These are phyloP conservation scores for Suhomyces bolitotheri DNA, from an alignment of 1,139 yeast genomes.

Conservation along the genomic window DNA sequence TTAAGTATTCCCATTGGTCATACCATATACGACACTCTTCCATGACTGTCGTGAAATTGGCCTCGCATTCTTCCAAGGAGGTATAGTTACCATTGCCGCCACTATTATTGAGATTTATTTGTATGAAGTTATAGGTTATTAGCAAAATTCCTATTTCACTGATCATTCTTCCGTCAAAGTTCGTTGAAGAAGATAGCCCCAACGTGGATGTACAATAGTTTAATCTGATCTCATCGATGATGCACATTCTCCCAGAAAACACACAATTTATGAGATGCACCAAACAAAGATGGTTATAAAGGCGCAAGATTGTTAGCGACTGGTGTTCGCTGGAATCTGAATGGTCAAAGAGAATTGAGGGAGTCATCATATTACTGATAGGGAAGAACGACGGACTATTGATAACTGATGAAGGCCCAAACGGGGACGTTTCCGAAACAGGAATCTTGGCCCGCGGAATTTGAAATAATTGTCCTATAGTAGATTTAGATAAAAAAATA, in stretches of 20 bases:
- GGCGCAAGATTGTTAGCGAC: constrained; percentile 53
- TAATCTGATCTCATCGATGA: constrained; percentile 65
- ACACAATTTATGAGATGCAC: constrained; percentile 71
- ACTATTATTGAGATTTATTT: constrained; percentile 32
- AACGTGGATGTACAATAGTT: constrained; percentile 63
- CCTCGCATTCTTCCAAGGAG: constrained; percentile 26
- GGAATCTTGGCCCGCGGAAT: background rate
- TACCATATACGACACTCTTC: constrained; percentile 58
- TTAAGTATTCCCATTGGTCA: constrained; percentile 69
- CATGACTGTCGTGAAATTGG: constrained; percentile 25
- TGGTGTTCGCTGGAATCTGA: constrained; percentile 47
- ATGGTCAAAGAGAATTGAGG: constrained; percentile 33
- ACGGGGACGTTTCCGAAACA: background rate
- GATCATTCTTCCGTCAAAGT: constrained; percentile 82
- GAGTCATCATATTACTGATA: constrained; percentile 1
- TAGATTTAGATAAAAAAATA: constrained; percentile 51
- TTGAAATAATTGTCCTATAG: constrained; percentile 32
- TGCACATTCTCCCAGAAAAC: constrained; percentile 71
- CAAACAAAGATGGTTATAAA: constrained; percentile 73
- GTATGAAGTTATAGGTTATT: constrained; percentile 62
- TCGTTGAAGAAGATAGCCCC: constrained; percentile 65
- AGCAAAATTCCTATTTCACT: constrained; percentile 71
- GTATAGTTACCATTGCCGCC: constrained; percentile 10
- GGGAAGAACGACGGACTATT: constrained; percentile 4
- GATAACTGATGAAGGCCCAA: constrained; percentile 3